Conservation (phyloP, 805 yeast genomes). For the Saccharomycopsis lassenensis region DNA sequence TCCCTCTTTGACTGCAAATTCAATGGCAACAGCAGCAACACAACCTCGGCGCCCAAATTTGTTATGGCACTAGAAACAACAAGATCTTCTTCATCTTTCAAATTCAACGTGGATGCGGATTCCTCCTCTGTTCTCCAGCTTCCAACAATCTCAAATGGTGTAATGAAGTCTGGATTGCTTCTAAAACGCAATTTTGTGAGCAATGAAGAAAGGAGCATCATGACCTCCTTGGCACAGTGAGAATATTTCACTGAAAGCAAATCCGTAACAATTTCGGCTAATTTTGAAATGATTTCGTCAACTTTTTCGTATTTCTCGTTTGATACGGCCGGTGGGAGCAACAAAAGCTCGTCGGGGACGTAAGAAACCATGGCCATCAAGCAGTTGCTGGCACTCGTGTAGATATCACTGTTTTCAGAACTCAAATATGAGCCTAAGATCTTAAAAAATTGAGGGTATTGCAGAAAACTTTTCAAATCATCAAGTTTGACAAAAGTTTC, state of each 20-base stretch:
- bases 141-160: slow-evolving; percentile 64
- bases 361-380: slow-evolving; percentile 68
- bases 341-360: slow-evolving; percentile 47
- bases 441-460: slow-evolving; percentile 45
- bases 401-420: slow-evolving; percentile 51
- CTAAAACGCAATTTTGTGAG: slow-evolving; percentile 54
- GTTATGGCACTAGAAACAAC: slow-evolving; percentile 72
- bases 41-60: slow-evolving; percentile 78
- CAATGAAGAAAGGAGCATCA: slow-evolving; percentile 54
- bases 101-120: slow-evolving; percentile 33
- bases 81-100: slow-evolving; percentile 65
- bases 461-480: slow-evolving; percentile 40
- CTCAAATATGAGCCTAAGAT: slow-evolving; percentile 53
- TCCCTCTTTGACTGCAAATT: slow-evolving; percentile 51
- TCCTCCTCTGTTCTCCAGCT: slow-evolving; percentile 57
- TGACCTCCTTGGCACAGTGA: slow-evolving; percentile 61
- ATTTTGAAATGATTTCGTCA: slow-evolving; percentile 39
- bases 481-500: slow-evolving; percentile 43
- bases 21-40: slow-evolving; percentile 64
- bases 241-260: slow-evolving; percentile 65
- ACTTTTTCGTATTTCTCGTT: slow-evolving; percentile 42
- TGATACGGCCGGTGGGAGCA: slow-evolving; percentile 40
- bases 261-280: slow-evolving; percentile 46
- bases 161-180: slow-evolving; percentile 59
- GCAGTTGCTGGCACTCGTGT: slow-evolving; percentile 76